Base-by-base conservation (phyloP, 805 yeast genomes). In the Lipomyces sp. region DNA sequence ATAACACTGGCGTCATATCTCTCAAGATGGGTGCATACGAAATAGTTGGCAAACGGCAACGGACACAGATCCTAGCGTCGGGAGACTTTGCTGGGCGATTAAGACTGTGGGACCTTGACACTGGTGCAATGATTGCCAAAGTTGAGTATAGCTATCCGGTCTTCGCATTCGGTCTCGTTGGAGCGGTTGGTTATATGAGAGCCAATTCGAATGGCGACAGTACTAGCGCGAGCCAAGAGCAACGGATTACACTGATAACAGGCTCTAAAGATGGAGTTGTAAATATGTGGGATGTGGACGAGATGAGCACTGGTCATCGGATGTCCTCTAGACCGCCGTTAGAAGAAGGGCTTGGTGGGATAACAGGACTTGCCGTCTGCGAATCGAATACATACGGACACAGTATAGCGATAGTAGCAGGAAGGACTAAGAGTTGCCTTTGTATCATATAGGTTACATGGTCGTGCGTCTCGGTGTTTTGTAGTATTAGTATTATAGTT, bases 241-340 rank as follows among this genome's bases (percentile, higher is more conserved):
- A 15, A 39, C 60, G 34, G n/a, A 32, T 60, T 6, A 62, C 57
- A 4, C 34, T 66, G 6, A 34, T 66, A 30, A 66, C 70, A 4
- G 70, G 70, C 13, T 66, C 70, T 3, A 66, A 64, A 34, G 70
- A 66, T 57, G 70, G 70, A 4, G 24, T 64, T 13, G 24, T 66
- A 24, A 64, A 66, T 29, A 18, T 50, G 18, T 66, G 70, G 70
- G 57, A 60, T 10, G 13, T 66, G 7, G 33, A 15, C 29, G 35
- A 30, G 10, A 34, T 15, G 32, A 54, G 39, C 5, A 60, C 33
- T 18, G 65, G 62, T 13, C 48, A 45, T 18, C 11, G 57, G 45
- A 39, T 63, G 30, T 57, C 30, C 34, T 35, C 34, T 24, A 24
- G 24, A 24, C 45, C 15, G 30, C 2, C 35, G 50, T 11, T 60